Evolutionary conservation across 345 rosid genomes (phyloP).

Genomic region (Bruguiera gymnorhiza): DNA sequence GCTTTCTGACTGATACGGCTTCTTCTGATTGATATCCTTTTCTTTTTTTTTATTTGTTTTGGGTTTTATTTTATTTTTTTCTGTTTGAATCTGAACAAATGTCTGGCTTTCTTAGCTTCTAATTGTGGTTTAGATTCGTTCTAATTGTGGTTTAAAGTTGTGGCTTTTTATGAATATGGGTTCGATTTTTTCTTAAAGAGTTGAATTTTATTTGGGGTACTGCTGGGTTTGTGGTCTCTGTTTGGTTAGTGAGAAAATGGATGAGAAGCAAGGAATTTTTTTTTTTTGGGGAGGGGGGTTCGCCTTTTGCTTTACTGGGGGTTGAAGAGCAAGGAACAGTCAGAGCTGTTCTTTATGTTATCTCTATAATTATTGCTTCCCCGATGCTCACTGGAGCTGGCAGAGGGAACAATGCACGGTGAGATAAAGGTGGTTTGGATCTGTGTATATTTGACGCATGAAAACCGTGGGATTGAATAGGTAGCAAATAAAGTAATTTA

Average conservation of each 20-base stretch:
- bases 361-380: no score
- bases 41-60: neutral
- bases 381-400: no score
- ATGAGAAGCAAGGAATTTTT: neutral
- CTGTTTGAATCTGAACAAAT: slow-evolving; percentile 3
- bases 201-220: neutral
- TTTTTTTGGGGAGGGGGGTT: neutral
- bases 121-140: slow-evolving; percentile 21
- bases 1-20: slow-evolving; percentile 6
- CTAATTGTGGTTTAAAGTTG: slow-evolving; percentile 8
- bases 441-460: no score
- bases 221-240: slow-evolving; percentile 2
- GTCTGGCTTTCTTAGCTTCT: slow-evolving; percentile 13
- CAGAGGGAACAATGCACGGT: no score
- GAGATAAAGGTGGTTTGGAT: no score
- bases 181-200: neutral
- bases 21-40: neutral
- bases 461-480: no score
- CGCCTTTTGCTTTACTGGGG: neutral
- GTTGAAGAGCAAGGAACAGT: no score
- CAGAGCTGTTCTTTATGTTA: no score
- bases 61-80: slow-evolving; percentile 2
- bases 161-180: slow-evolving; percentile 9
- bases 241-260: slow-evolving; percentile 15
- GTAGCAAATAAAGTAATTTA: no score